Evolutionary conservation across 331 rosid genomes (phyloP).

Genomic region (Dryas integrifolia): DNA sequence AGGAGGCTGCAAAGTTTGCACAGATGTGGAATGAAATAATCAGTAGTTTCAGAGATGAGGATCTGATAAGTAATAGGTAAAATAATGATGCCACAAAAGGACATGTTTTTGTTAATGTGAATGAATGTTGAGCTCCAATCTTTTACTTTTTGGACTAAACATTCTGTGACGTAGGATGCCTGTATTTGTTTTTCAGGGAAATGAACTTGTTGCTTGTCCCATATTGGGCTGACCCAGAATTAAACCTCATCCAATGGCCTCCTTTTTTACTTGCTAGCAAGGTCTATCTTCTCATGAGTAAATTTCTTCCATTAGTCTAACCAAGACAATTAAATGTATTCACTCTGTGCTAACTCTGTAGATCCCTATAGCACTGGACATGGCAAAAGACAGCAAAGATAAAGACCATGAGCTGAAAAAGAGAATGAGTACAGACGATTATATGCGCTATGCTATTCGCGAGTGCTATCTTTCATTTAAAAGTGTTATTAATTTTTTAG

Average conservation of each 20-base stretch:
- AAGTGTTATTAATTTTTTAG: slow-evolving; percentile 62
- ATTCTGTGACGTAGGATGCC: slow-evolving; percentile 13
- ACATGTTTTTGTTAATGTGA: neutral
- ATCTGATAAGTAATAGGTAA: slow-evolving; percentile 78
- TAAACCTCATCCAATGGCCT: slow-evolving; percentile 86
- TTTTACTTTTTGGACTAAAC: slow-evolving; percentile 4
- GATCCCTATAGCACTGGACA: slow-evolving; percentile 94
- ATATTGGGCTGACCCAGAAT: slow-evolving; percentile 69
- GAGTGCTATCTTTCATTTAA: slow-evolving; percentile 82
- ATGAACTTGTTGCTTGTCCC: slow-evolving; percentile 92
- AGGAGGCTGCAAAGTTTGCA: slow-evolving; percentile 80
- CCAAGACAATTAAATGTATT: slow-evolving; percentile 8
- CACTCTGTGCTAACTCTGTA: slow-evolving; percentile 29
- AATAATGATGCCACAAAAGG: slow-evolving; percentile 14
- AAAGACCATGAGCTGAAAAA: slow-evolving; percentile 73
- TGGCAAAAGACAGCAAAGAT: slow-evolving; percentile 79
- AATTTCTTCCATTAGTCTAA: slow-evolving; percentile 11
- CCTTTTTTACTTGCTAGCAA: slow-evolving; percentile 99
- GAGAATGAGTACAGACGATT: slow-evolving; percentile 58
- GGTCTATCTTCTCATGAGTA: slow-evolving; percentile 43
- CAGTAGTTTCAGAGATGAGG: slow-evolving; percentile 89
- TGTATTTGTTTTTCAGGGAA: slow-evolving; percentile 57
- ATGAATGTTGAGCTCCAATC: neutral
- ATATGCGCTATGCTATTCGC: slow-evolving; percentile 73
- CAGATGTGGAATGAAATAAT: slow-evolving; percentile 91